Evolutionary conservation across 1,284 basidiomycete species (phyloP), one percentile per base, ranked within the genome.

Genomic region (Puccinia triticina): DNA sequence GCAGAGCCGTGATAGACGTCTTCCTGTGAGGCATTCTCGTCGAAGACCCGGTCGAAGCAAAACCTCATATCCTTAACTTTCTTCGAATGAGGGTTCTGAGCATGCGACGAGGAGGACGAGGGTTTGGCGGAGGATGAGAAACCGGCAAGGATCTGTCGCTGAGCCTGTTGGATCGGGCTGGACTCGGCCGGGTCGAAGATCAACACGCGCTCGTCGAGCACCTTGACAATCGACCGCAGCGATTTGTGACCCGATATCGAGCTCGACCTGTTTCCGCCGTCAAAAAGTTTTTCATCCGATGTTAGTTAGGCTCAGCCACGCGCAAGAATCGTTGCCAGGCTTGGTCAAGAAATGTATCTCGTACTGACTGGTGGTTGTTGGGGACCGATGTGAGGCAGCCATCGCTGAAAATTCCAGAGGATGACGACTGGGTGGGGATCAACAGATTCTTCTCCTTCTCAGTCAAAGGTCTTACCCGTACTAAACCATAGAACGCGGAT

Each of bases 121-220:
- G 69, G 18, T 40, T 72, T 72, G 23, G 69, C 50, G 11, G 72
- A 74, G n/a, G 71, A 53, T 37, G 71, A 46, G 21, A 57, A 76
- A 50, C 37, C 83, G 76, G 71, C 40, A n/a, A 78, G 74, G 55
- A 78, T 82, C 69, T 83, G 81, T 4, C 26, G 50, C 53, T 50
- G 71, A 67, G 64, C 43, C 48, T 77, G 69, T 53, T 72, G 84
- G 77, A 40, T 90, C 83, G 89, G 90, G 87, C 94, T 93, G 86
- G 91, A 92, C 87, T 96, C 94, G 79, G 94, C 92, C 59, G 94
- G 94, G 87, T 98, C 95, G 86, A 98, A 98, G n/a, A 94, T 94
- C 83, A 98, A 90, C 84, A 88, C 88, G 29, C 89, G 86, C 76
- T 88, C 86, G 85, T 89, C 89, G 80, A 89, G 87, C 21, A 89